These are phyloP conservation scores for Debaryomycetaceae sp. DNA, from an alignment of 1,139 yeast genomes.

Conservation along the genomic window DNA sequence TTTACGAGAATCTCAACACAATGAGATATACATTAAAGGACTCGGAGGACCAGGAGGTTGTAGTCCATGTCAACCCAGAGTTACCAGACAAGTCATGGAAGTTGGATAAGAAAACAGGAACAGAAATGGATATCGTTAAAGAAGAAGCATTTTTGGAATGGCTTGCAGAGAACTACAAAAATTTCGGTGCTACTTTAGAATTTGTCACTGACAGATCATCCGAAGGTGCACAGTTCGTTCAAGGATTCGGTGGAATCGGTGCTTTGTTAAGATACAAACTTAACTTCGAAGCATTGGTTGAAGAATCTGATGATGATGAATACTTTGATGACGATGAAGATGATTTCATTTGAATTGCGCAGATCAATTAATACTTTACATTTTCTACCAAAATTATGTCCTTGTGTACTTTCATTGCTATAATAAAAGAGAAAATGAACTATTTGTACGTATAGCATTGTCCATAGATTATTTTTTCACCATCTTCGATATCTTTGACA, in stretches of 20 bases:
- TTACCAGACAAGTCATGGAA: constrained; percentile 75
- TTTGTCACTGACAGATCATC: constrained; percentile 95
- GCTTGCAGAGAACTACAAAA: constrained; percentile 95
- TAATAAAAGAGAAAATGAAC: not conserved
- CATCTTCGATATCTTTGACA: not conserved
- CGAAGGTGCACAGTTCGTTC: constrained; percentile 97
- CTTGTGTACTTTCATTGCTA: not conserved
- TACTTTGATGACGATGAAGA: constrained; percentile 75
- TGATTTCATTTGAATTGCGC: constrained; percentile 38
- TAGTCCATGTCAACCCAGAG: constrained; percentile 69
- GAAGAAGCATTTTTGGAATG: constrained; percentile 90
- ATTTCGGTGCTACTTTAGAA: constrained; percentile 91
- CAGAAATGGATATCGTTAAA: constrained; percentile 80
- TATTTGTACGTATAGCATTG: not conserved
- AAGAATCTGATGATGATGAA: constrained; percentile 83
- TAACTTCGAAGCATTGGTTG: constrained; percentile 90
- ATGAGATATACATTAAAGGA: constrained; percentile 83
- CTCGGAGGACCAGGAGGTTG: constrained; percentile 71
- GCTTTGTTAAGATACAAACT: constrained; percentile 94
- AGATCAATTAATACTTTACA: constrained; percentile 1
- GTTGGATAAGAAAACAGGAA: constrained; percentile 79
- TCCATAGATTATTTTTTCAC: not conserved
- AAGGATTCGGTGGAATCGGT: constrained; percentile 98
- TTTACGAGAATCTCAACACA: constrained; percentile 84
- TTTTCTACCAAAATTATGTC: not conserved